Percentiles rank a stretch among this genome's conserved stretches.
These are phyloP conservation scores for Penicillium crystallinum DNA, from an alignment of 495 filamentous ascomycete genomes.

Conservation along the genomic window DNA sequence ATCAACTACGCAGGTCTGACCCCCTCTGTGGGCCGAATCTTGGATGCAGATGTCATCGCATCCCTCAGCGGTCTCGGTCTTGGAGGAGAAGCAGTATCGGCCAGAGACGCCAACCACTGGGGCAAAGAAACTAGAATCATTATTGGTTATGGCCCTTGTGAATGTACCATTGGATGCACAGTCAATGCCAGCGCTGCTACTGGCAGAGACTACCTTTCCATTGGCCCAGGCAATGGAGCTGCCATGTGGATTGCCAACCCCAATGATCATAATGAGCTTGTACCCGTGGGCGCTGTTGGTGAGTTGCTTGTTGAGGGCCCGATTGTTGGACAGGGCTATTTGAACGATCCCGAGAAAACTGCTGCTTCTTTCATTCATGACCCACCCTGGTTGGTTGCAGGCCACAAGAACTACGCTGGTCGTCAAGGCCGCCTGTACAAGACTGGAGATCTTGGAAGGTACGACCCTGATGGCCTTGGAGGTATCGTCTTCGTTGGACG, in stretches of 20 bases:
- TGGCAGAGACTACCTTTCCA: slow-evolving; percentile 33
- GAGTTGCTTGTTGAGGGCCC: slow-evolving; percentile 54
- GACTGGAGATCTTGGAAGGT: slow-evolving; percentile 50
- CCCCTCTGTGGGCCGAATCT: slow-evolving; percentile 44
- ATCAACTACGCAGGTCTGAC: slow-evolving; percentile 47
- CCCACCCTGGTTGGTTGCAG: slow-evolving; percentile 43
- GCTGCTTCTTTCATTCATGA: slow-evolving; percentile 41
- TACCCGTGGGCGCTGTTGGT: slow-evolving; percentile 48
- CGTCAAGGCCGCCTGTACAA: slow-evolving; percentile 41
- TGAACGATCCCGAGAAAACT: slow-evolving; percentile 45
- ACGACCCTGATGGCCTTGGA: slow-evolving; percentile 47
- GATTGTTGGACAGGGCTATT: slow-evolving; percentile 47
- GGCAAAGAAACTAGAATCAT: slow-evolving; percentile 36
- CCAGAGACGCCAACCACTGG: slow-evolving; percentile 37
- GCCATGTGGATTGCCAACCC: slow-evolving; percentile 47
- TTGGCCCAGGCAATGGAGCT: slow-evolving; percentile 36
- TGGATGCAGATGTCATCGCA: slow-evolving; percentile 40
- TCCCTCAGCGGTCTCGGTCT: slow-evolving; percentile 44
- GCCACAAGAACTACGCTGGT: slow-evolving; percentile 31
- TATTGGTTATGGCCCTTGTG: slow-evolving; percentile 49
- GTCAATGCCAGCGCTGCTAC: slow-evolving; percentile 40
- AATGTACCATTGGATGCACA: slow-evolving; percentile 45
- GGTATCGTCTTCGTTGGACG: slow-evolving; percentile 54
- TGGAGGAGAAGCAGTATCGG: slow-evolving; percentile 47
- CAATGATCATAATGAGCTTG: slow-evolving; percentile 37